Evolutionary conservation across 2,329 filamentous ascomycete genomes (phyloP), one percentile per base, ranked within the genome.

Genomic region (Microdochium bolleyi): DNA sequence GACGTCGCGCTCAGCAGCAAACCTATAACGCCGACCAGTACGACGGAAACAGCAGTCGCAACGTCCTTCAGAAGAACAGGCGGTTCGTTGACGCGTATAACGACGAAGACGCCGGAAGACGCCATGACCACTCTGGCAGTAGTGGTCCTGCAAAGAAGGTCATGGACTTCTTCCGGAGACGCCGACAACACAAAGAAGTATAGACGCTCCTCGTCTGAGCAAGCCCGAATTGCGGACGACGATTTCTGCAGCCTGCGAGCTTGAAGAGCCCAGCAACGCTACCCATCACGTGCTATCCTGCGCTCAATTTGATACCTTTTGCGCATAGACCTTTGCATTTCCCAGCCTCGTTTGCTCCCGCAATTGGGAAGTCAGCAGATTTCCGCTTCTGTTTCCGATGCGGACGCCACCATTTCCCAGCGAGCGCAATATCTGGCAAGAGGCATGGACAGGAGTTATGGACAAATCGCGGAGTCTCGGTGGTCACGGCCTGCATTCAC

Each of bases 121-220:
- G 68, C 34, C 76, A 77, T 51, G 82, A 85, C 51, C 85, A 91
- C 63, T 85, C 85, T 30, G 92, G 92, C 48, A 95, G 88, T 68
- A 92, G 85, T 58, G 89, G 89, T 53, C 88, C 91, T 2, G 91
- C 92, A 14, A 87, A 92, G 67, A 85, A 90, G 65, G 94, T 99
- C 38, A 97, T 99, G 92, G 92, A 99, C 72, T 96, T 97, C 70
- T 99, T 99, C 76, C 81, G 94, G 61, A 81, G 92, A 67, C 41
- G 41, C 16, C 41, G 41, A 16, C 41, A 46, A 46, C 41, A 46
- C 16, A 46, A 46, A 46, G 41, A 46, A 46, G 41, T 46, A 21
- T 46, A 24, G 19, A 22, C 41, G 21, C 21, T 19, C 9, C 41
- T 24, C n/a, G 14, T 46, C 16, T 46, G 3, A 3, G 14, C 41